phyloP scores from a whole-genome alignment of 140 eudicot genomes.

The Bidens hawaiensis region DNA sequence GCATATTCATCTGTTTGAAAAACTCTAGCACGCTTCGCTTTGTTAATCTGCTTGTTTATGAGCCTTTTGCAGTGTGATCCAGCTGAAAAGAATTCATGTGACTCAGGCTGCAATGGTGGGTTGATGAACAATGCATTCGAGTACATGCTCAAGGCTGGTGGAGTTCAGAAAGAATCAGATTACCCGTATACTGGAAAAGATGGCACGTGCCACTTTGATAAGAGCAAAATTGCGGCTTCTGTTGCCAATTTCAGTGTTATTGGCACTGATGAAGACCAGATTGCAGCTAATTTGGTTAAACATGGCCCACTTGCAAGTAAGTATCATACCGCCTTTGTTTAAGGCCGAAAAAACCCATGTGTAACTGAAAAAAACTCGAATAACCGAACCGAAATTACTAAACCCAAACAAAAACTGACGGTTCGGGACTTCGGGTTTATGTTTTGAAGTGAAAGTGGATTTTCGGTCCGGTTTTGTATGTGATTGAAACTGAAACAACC shows the following conservation, averaged over 20 bases:
- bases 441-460: no score
- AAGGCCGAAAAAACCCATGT: no score
- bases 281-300: slow-evolving; percentile 63
- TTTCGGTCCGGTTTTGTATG: no score
- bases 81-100: no score
- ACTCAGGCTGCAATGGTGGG: slow-evolving; percentile 83
- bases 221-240: slow-evolving; percentile 58
- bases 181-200: no score
- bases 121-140: slow-evolving; percentile 85
- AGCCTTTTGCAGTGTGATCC: slow-evolving; percentile 60
- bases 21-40: slow-evolving; percentile 48
- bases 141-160: slow-evolving; percentile 63
- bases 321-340: no score
- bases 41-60: not conserved
- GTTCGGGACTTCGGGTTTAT: no score
- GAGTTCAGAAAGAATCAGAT: no score
- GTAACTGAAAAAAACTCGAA: no score
- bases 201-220: slow-evolving; percentile 70
- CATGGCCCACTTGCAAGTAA: slow-evolving; percentile 92
- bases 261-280: slow-evolving; percentile 51
- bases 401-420: no score
- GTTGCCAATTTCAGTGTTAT: slow-evolving; percentile 80
- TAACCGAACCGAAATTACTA: no score
- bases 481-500: no score
- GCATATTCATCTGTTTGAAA: slow-evolving; percentile 69